Conservation (phyloP, 2,329 filamentous ascomycete genomes). For the Monosporascus sp. region DNA sequence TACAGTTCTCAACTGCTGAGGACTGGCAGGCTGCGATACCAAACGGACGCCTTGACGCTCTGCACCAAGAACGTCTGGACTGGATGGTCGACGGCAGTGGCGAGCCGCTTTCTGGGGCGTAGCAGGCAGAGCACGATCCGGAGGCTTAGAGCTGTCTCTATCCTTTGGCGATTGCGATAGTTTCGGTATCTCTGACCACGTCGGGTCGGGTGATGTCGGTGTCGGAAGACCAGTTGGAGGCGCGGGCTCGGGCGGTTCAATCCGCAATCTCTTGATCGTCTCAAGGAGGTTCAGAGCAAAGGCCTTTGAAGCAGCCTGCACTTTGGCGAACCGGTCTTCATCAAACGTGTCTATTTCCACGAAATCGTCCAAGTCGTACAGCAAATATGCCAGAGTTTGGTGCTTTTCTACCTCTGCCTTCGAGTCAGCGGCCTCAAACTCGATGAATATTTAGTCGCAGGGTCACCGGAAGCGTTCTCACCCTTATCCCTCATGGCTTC, state of each 20-base stretch:
- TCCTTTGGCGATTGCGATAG: conserved; percentile 3
- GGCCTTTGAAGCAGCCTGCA: conserved; percentile 34
- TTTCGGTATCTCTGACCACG: conserved; percentile 18
- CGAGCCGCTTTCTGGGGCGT: conserved; percentile 2
- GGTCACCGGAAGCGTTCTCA: conserved; percentile 10
- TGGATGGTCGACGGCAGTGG: conserved; percentile 12
- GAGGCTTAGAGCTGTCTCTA: conserved; percentile 6
- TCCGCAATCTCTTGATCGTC: conserved; percentile 28
- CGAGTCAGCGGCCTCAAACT: conserved; percentile 8
- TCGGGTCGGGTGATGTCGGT: conserved; percentile 18
- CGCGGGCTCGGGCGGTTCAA: conserved; percentile 11
- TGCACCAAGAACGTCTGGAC: conserved; percentile 16
- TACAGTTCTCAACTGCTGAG: no score
- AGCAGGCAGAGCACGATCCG: conserved; percentile 4
- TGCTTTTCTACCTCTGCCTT: conserved; percentile 17
- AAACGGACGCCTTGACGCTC: conserved; percentile 16
- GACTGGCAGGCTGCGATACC: conserved; percentile 7
- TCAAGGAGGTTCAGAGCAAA: conserved; percentile 35
- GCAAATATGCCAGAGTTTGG: conserved; percentile 31
- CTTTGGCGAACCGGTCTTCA: conserved; percentile 27
- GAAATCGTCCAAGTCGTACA: conserved; percentile 40
- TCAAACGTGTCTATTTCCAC: conserved; percentile 33
- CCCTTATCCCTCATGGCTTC: conserved; percentile 30
- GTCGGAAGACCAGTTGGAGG: conserved; percentile 3
- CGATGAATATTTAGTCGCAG: background rate